These are phyloP conservation scores for Lepiota venenata DNA, from an alignment of 768 basidiomycete species.

Conservation along the genomic window DNA sequence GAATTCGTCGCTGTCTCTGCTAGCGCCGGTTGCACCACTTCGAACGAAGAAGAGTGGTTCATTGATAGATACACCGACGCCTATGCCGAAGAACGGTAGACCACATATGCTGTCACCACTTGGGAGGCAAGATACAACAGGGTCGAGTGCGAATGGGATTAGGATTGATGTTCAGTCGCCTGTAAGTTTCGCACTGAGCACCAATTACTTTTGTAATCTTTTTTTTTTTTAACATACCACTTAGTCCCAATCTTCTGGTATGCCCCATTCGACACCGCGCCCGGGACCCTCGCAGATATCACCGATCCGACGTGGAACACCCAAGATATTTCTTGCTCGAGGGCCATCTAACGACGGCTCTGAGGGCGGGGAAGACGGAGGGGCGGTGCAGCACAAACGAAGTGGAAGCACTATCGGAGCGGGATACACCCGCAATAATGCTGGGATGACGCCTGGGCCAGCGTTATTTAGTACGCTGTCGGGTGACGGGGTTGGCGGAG, in stretches of 20 bases:
- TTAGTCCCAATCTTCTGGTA: background rate
- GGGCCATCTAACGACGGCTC: background rate
- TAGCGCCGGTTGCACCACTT: background rate
- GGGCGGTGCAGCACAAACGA: background rate
- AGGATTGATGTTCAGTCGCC: constrained; percentile 6
- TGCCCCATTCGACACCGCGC: constrained; percentile 2
- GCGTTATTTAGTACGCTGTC: constrained; percentile 1
- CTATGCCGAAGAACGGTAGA: constrained; percentile 1
- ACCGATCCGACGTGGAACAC: background rate
- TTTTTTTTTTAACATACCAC: background rate
- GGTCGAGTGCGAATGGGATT: constrained; percentile 7
- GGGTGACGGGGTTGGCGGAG: background rate
- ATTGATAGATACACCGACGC: constrained; percentile 8
- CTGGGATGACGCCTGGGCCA: constrained; percentile 10
- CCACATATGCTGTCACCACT: too few species aligned
- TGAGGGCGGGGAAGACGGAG: background rate
- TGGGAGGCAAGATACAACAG: background rate
- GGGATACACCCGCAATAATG: background rate
- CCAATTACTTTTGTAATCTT: background rate
- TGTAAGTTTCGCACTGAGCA: background rate
- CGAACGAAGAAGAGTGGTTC: constrained; percentile 5
- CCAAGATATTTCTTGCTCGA: constrained; percentile 4
- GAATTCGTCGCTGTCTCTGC: background rate
- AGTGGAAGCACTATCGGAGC: background rate
- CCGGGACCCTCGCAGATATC: background rate